Evolutionary conservation across 192 early-diverging fungal genomes (phyloP).

Genomic region (Coemansia sp.): DNA sequence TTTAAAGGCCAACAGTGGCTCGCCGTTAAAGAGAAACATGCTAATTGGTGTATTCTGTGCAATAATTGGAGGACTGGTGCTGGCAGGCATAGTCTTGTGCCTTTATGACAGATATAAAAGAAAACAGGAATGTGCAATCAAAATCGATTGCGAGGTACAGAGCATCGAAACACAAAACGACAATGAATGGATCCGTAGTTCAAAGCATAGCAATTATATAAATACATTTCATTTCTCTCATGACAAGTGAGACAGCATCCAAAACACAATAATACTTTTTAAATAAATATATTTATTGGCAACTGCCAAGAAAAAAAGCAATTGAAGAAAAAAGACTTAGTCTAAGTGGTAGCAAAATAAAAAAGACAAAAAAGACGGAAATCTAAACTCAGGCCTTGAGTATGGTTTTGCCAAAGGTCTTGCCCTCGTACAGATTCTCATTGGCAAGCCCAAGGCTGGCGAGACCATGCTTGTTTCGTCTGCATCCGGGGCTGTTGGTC

Average conservation of each 20-base stretch:
- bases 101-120: not conserved
- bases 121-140: too few relatives aligned
- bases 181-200: too few relatives aligned
- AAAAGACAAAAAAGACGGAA: not conserved
- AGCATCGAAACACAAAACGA: too few relatives aligned
- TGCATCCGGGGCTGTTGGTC: slow-evolving; percentile 77
- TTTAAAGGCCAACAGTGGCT: not conserved
- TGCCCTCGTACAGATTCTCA: slow-evolving; percentile 58
- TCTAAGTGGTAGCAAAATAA: not conserved
- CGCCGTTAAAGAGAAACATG: not conserved
- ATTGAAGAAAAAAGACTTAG: too few relatives aligned
- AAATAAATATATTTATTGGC: too few relatives aligned
- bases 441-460: slow-evolving; percentile 74
- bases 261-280: too few relatives aligned
- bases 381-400: slow-evolving; percentile 36
- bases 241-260: too few relatives aligned
- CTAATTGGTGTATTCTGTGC: not conserved
- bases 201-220: too few relatives aligned
- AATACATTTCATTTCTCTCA: too few relatives aligned
- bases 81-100: not conserved
- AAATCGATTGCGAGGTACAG: too few relatives aligned
- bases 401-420: slow-evolving; percentile 69
- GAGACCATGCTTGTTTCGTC: slow-evolving; percentile 80
- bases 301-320: too few relatives aligned
- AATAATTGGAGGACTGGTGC: not conserved